phyloP scores from a whole-genome alignment of 179 eudicot species.

The Beta corolliflora region DNA sequence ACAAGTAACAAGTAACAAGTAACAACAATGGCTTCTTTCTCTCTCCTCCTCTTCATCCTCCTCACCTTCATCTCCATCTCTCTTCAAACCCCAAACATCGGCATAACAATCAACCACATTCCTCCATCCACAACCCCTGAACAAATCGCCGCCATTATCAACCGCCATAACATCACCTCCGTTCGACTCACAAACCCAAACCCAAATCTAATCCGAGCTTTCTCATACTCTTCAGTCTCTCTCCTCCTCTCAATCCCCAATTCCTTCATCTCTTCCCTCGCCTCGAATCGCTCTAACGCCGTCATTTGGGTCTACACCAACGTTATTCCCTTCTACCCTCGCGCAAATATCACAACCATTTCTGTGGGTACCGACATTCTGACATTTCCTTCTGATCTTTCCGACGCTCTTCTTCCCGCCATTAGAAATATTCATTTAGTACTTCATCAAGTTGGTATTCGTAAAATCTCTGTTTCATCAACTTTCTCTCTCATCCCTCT shows the following conservation, averaged over 20 bases:
- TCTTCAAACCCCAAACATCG: slow-evolving; percentile 34
- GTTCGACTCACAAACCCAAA: slow-evolving; percentile 50
- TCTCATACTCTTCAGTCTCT: slow-evolving; percentile 66
- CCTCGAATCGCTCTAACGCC: slow-evolving; percentile 62
- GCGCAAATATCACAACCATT: slow-evolving; percentile 57
- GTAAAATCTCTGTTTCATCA: slow-evolving; percentile 52
- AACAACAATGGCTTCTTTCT: slow-evolving; percentile 3
- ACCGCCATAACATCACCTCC: slow-evolving; percentile 44
- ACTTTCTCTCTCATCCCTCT: slow-evolving; percentile 53
- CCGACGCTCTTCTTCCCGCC: slow-evolving; percentile 55
- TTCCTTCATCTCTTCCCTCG: slow-evolving; percentile 46
- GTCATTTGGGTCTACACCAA: slow-evolving; percentile 52
- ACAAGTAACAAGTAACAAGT: no score
- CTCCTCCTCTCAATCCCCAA: slow-evolving; percentile 76
- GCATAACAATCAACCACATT: slow-evolving; percentile 46
- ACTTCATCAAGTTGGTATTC: slow-evolving; percentile 54
- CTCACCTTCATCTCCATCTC: slow-evolving; percentile 10
- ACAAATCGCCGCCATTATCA: slow-evolving; percentile 40
- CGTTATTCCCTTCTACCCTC: slow-evolving; percentile 80
- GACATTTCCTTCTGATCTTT: slow-evolving; percentile 34
- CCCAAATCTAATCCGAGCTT: slow-evolving; percentile 56
- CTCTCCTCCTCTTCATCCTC: background rate
- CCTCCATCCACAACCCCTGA: slow-evolving; percentile 41
- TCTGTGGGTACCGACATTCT: slow-evolving; percentile 68
- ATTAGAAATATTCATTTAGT: slow-evolving; percentile 50